Conservation (phyloP, 495 filamentous ascomycete genomes). For the Penicillium tannophilum region DNA sequence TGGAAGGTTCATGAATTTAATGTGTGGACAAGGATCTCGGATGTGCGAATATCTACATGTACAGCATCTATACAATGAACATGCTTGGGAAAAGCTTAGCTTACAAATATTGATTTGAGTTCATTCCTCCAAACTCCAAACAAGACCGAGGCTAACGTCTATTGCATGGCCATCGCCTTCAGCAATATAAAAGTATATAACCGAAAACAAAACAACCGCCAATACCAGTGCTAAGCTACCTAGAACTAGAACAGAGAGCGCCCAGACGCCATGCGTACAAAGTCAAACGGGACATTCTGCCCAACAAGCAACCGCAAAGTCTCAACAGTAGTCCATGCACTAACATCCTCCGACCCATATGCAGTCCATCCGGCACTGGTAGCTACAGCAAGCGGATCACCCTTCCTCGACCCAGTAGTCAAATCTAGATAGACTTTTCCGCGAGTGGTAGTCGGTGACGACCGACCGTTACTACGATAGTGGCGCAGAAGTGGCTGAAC, state of each 20-base stretch:
- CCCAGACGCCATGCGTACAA: slow-evolving; percentile 76
- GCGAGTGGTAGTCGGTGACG: slow-evolving; percentile 49
- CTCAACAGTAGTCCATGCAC: slow-evolving; percentile 80
- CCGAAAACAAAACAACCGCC: background rate
- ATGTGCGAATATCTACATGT: no score
- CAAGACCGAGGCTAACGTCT: slow-evolving; percentile 15
- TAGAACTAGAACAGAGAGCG: slow-evolving; percentile 66
- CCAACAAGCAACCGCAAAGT: slow-evolving; percentile 76
- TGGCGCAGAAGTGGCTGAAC: slow-evolving; percentile 78
- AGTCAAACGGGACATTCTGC: slow-evolving; percentile 85
- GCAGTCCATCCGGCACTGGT: slow-evolving; percentile 73
- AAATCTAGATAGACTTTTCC: slow-evolving; percentile 82
- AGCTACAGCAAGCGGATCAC: slow-evolving; percentile 69
- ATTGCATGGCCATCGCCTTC: slow-evolving; percentile 8
- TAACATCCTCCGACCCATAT: slow-evolving; percentile 76
- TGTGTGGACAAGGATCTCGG: no score
- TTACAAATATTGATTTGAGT: background rate
- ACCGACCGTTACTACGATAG: slow-evolving; percentile 48
- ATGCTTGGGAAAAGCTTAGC: no score
- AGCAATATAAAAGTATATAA: slow-evolving; percentile 1
- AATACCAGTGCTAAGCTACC: slow-evolving; percentile 1
- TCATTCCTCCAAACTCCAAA: slow-evolving; percentile 2
- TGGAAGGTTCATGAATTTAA: no score
- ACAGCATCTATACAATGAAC: no score
- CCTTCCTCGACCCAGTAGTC: slow-evolving; percentile 66